Conservation (phyloP, 768 basidiomycete genomes). For the Lactarius hengduanensis region DNA sequence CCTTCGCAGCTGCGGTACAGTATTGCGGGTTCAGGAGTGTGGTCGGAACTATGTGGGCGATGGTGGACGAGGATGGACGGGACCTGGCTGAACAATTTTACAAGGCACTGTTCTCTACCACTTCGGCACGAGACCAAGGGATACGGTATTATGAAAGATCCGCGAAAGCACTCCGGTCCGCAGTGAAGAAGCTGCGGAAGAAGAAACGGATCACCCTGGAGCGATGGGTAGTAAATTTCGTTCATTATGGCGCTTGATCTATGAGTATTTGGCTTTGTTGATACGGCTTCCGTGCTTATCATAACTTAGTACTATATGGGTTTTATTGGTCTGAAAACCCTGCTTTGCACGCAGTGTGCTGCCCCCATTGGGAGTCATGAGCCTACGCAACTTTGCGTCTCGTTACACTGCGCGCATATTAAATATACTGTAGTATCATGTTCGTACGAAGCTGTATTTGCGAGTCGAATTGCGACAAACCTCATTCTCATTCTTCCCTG, state of each 20-base stretch:
- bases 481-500: no score
- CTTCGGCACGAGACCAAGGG: neutral
- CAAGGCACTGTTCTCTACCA: neutral
- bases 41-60: conserved; percentile 12
- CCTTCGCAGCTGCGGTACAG: conserved; percentile 25
- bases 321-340: no score
- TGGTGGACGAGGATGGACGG: neutral
- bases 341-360: no score
- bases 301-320: no score
- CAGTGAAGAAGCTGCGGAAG: neutral
- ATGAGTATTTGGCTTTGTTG: neutral
- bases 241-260: neutral
- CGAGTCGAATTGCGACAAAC: no score
- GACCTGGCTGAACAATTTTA: neutral
- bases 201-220: neutral
- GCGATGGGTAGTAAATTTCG: neutral
- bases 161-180: neutral
- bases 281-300: neutral
- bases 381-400: no score
- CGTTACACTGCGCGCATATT: no score
- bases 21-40: conserved; percentile 14
- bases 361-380: no score
- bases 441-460: no score
- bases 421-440: no score
- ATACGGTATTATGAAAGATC: neutral